Conservation (phyloP, 2,329 filamentous ascomycete genomes). For the Alternaria gaisen region DNA sequence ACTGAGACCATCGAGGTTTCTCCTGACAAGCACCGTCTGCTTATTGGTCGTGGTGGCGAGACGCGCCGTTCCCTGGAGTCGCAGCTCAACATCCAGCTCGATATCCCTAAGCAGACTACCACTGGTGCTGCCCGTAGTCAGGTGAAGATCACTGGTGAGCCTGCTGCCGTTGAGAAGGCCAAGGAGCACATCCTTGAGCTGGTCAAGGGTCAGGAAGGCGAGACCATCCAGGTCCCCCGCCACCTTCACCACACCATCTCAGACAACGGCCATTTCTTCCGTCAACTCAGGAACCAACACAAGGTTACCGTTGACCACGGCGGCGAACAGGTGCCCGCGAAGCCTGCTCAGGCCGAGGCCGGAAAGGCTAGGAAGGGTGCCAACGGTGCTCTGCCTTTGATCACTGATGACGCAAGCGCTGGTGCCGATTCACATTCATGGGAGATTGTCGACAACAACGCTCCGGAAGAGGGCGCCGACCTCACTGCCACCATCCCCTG, state of each 20-base stretch:
- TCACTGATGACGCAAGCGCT: constrained; percentile 77
- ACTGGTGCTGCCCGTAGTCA: constrained; percentile 79
- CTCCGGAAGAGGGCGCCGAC: constrained; percentile 60
- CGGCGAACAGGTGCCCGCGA: constrained; percentile 78
- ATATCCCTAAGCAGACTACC: constrained; percentile 81
- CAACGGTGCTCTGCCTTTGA: constrained; percentile 80
- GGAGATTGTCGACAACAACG: constrained; percentile 76
- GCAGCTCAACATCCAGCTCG: constrained; percentile 84
- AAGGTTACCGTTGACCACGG: constrained; percentile 92
- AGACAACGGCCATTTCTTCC: constrained; percentile 94
- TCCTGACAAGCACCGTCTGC: constrained; percentile 84
- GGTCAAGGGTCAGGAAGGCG: constrained; percentile 85
- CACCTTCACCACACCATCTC: constrained; percentile 84
- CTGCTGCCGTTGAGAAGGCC: constrained; percentile 81
- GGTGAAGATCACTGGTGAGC: constrained; percentile 84
- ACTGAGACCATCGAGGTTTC: constrained; percentile 83
- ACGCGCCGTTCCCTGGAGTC: constrained; percentile 84
- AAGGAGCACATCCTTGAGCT: constrained; percentile 84
- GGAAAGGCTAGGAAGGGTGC: constrained; percentile 59
- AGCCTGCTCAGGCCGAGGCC: constrained; percentile 64
- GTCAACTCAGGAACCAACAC: constrained; percentile 83
- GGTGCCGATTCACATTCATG: constrained; percentile 76
- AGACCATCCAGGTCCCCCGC: constrained; percentile 84
- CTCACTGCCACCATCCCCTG: constrained; percentile 75
- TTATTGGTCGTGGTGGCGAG: constrained; percentile 93